A percentile compares a stretch with the other conserved stretches of the same genome.
These are phyloP conservation scores for Lentinula edodes DNA, from an alignment of 768 basidiomycete species.

Conservation along the genomic window DNA sequence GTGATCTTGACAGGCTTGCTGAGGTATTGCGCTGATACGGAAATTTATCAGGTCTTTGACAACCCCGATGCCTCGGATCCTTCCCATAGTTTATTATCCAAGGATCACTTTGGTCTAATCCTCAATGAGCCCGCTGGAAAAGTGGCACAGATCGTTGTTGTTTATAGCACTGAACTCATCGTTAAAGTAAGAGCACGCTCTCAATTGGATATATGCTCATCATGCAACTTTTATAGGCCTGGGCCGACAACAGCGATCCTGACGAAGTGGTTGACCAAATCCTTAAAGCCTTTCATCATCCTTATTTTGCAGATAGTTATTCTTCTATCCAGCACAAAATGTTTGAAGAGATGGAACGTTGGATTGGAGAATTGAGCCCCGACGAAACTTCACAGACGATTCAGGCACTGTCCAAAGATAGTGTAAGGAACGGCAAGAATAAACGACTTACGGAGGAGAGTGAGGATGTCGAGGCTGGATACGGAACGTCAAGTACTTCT, in stretches of 20 bases:
- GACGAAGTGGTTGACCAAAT: slow-evolving; percentile 45
- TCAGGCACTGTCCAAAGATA: slow-evolving; percentile 50
- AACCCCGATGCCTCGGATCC: slow-evolving; percentile 65
- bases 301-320: slow-evolving; percentile 51
- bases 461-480: slow-evolving; percentile 31
- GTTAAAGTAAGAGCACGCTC: slow-evolving; percentile 33
- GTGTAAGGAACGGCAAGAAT: slow-evolving; percentile 50
- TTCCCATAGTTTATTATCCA: slow-evolving; percentile 67
- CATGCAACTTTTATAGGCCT: slow-evolving; percentile 28
- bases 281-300: slow-evolving; percentile 65
- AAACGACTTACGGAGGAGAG: slow-evolving; percentile 49
- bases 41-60: slow-evolving; percentile 49
- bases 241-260: slow-evolving; percentile 40
- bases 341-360: slow-evolving; percentile 50
- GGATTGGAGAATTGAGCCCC: slow-evolving; percentile 42
- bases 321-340: slow-evolving; percentile 55
- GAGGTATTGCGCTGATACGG: not conserved
- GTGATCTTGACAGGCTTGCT: not conserved
- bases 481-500: slow-evolving; percentile 20
- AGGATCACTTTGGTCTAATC: slow-evolving; percentile 71
- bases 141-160: slow-evolving; percentile 63
- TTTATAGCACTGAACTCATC: slow-evolving; percentile 53
- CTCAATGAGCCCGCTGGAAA: slow-evolving; percentile 74
- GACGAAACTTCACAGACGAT: slow-evolving; percentile 41
- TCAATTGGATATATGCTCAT: not conserved